A percentile compares a stretch with the other conserved stretches of the same genome.
Conservation (phyloP, 805 yeast genomes). For the Saccharomycopsis olivae region DNA sequence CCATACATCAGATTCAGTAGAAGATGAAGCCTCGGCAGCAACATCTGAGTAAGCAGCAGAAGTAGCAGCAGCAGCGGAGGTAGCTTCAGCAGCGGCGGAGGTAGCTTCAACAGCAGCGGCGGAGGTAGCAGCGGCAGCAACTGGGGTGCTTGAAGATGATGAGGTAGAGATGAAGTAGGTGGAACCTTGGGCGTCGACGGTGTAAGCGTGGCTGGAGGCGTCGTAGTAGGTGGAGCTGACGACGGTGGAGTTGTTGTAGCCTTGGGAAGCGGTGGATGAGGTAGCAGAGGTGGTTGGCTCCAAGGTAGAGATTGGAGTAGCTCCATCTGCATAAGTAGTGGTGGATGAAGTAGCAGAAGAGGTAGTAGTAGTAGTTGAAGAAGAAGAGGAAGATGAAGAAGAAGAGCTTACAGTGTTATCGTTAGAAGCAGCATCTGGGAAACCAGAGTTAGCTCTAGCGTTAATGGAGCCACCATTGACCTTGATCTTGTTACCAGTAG, state of each 20-base stretch:
- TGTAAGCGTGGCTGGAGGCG: constrained; percentile 14
- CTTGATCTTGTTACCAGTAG: constrained; percentile 29
- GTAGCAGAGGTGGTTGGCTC: constrained; percentile 7
- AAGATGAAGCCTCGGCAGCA: constrained; percentile 11
- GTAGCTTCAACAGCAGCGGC: not conserved
- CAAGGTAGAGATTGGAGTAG: too few relatives aligned
- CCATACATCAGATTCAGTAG: constrained; percentile 16
- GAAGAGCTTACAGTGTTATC: constrained; percentile 5
- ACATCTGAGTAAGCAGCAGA: constrained; percentile 18
- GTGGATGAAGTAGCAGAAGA: constrained; percentile 6
- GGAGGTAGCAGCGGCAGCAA: constrained; percentile 1
- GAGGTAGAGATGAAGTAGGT: not conserved
- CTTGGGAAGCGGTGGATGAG: constrained; percentile 16
- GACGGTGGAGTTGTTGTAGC: constrained; percentile 18
- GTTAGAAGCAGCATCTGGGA: constrained; percentile 16
- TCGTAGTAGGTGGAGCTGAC: constrained; percentile 14
- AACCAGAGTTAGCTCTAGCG: constrained; percentile 6
- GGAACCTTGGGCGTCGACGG: constrained; percentile 8
- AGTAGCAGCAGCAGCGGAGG: constrained; percentile 21
- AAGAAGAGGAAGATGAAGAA: constrained; percentile 17
- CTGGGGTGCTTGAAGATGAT: not conserved
- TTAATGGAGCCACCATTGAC: constrained; percentile 35
- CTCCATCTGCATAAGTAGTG: constrained; percentile 1
- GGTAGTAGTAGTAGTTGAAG: constrained; percentile 15
- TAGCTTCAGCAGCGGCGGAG: not conserved